These are phyloP conservation scores for Monosporascus sp. DNA, from an alignment of 2,329 filamentous ascomycete genomes.

Conservation along the genomic window DNA sequence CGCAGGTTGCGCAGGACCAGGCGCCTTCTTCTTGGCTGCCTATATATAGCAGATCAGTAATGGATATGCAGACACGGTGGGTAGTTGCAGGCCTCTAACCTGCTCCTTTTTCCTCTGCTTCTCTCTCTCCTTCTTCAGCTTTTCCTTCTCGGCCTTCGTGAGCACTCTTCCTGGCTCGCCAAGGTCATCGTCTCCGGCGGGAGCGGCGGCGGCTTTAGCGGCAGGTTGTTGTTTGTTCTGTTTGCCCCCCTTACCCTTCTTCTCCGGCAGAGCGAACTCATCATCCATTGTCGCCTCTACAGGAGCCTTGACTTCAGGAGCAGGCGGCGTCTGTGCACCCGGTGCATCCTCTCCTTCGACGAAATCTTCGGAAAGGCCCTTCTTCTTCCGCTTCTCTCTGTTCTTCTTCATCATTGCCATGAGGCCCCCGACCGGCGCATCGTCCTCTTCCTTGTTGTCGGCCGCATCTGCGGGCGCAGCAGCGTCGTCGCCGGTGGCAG, in stretches of 20 bases:
- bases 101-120: slow-evolving; percentile 99
- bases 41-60: slow-evolving; percentile 24
- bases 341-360: slow-evolving; percentile 62
- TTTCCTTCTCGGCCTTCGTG: slow-evolving; percentile 98
- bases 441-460: slow-evolving; percentile 48
- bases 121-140: slow-evolving; percentile 94
- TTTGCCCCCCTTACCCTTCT: slow-evolving; percentile 60
- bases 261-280: slow-evolving; percentile 77
- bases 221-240: slow-evolving; percentile 39
- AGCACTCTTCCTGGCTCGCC: slow-evolving; percentile 64
- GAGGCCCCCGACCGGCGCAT: slow-evolving; percentile 58
- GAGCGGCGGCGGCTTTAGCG: slow-evolving; percentile 38
- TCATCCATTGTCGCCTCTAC: slow-evolving; percentile 79
- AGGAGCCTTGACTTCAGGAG: slow-evolving; percentile 64
- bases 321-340: slow-evolving; percentile 35
- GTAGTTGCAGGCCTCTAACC: slow-evolving; percentile 39
- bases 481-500: slow-evolving; percentile 47
- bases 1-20: slow-evolving; percentile 40
- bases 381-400: slow-evolving; percentile 85
- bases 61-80: background rate
- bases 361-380: slow-evolving; percentile 69
- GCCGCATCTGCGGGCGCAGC: slow-evolving; percentile 46
- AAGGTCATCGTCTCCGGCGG: slow-evolving; percentile 43
- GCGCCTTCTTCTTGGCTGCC: slow-evolving; percentile 80
- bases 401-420: slow-evolving; percentile 79